Evolutionary conservation across 768 basidiomycete genomes (phyloP).

Genomic region (Russula sp.): DNA sequence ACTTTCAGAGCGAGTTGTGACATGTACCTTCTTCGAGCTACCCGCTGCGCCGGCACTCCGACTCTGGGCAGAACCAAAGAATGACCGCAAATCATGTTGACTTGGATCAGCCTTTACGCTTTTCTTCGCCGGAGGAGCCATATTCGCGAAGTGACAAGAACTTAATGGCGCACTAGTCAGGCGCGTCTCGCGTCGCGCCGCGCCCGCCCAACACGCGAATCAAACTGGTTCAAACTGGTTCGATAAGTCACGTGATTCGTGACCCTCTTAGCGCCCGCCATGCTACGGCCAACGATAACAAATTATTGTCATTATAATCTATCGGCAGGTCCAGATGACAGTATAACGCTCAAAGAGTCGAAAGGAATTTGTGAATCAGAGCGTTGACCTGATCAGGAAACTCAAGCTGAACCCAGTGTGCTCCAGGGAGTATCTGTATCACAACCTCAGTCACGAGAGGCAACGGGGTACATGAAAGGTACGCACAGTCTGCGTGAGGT

Average conservation of each 20-base stretch:
- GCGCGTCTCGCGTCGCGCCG: not conserved
- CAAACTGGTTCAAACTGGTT: not conserved
- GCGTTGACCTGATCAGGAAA: slow-evolving; percentile 44
- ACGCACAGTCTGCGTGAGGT: slow-evolving; percentile 31
- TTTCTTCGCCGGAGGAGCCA: slow-evolving; percentile 11
- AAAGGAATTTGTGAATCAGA: slow-evolving; percentile 46
- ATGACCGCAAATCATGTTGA: slow-evolving; percentile 8
- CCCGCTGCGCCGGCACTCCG: not conserved
- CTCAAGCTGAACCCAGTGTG: slow-evolving; percentile 71
- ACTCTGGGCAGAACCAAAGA: slow-evolving; percentile 8
- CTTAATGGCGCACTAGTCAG: not conserved
- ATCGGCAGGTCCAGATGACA: too few species aligned
- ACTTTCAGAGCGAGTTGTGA: not conserved
- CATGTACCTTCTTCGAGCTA: slow-evolving; percentile 1
- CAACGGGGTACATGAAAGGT: not conserved
- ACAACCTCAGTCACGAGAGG: not conserved
- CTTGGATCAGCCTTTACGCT: not conserved
- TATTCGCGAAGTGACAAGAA: not conserved
- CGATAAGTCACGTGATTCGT: not conserved
- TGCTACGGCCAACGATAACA: too few species aligned
- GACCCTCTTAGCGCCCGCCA: too few species aligned
- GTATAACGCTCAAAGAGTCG: slow-evolving; percentile 1
- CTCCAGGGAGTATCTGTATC: slow-evolving; percentile 40
- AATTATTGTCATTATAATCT: too few species aligned
- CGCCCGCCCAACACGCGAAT: not conserved